These are phyloP conservation scores for Massospora cicadina DNA, from an alignment of 371 early-diverging fungal species.

Conservation along the genomic window DNA sequence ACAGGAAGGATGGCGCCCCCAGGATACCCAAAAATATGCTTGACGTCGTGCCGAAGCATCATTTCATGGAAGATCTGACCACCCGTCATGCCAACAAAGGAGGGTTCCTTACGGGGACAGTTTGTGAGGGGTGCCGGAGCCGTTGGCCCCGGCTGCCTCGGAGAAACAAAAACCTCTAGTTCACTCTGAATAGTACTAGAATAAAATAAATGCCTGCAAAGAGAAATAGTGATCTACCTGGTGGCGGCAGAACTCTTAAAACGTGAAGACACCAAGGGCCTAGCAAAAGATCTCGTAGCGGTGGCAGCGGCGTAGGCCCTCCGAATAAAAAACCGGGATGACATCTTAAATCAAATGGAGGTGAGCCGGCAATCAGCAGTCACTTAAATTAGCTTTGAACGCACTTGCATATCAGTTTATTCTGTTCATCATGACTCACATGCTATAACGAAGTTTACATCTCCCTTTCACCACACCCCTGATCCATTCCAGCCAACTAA, in stretches of 20 bases:
- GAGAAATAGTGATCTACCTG: neutral
- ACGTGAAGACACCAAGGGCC: neutral
- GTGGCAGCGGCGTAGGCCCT: neutral
- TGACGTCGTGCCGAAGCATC: slow-evolving; percentile 85
- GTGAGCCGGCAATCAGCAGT: neutral
- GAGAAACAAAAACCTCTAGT: neutral
- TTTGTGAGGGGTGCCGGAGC: neutral
- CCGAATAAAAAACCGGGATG: neutral
- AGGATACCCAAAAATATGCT: slow-evolving; percentile 91
- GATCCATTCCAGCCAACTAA: no score
- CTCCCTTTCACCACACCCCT: no score
- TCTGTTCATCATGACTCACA: neutral
- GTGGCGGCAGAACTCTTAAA: neutral
- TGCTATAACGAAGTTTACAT: no score
- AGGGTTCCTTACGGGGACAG: neutral
- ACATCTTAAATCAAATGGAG: neutral
- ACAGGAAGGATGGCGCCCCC: slow-evolving; percentile 95
- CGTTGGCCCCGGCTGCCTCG: neutral
- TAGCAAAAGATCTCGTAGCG: neutral
- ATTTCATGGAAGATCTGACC: slow-evolving; percentile 96
- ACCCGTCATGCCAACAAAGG: slow-evolving; percentile 85
- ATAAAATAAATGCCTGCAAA: neutral
- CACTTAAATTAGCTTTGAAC: neutral
- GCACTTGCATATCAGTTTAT: neutral
- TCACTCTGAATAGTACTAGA: neutral